These are phyloP conservation scores for Fusarium verticillioides DNA, from an alignment of 2,329 filamentous ascomycete species.

Conservation along the genomic window DNA sequence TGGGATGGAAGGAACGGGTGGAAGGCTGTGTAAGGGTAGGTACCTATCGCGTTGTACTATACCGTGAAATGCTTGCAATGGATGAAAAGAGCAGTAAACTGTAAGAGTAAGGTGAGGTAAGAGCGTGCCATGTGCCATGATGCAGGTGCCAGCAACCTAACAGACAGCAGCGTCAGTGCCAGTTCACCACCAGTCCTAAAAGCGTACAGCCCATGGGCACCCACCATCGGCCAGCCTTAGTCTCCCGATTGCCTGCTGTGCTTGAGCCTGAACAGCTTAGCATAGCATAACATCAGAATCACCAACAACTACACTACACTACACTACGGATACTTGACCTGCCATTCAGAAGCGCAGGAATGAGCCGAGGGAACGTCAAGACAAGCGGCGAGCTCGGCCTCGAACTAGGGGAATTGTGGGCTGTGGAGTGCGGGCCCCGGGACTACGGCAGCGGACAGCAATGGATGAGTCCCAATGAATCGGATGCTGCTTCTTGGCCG, in stretches of 20 bases:
- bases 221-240: conserved; percentile 23
- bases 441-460: conserved; percentile 40
- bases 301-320: not conserved
- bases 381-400: conserved; percentile 29
- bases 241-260: not conserved
- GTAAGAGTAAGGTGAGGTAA: conserved; percentile 22
- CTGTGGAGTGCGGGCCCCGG: conserved; percentile 38
- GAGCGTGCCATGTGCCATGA: conserved; percentile 31
- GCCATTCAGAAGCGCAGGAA: conserved; percentile 30
- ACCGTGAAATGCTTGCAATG: conserved; percentile 12
- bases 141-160: conserved; percentile 18
- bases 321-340: conserved; percentile 9
- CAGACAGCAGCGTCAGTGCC: conserved; percentile 13
- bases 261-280: conserved; percentile 9
- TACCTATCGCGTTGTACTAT: conserved; percentile 22
- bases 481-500: conserved; percentile 31
- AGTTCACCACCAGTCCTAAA: conserved; percentile 32
- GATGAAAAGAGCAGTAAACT: not conserved
- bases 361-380: conserved; percentile 31
- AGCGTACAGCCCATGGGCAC: conserved; percentile 20
- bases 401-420: conserved; percentile 32
- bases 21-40: conserved; percentile 40
- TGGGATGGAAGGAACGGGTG: conserved; percentile 35
- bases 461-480: conserved; percentile 35
- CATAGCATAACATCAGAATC: conserved; percentile 10